Base-by-base conservation (phyloP, 1,284 basidiomycete genomes). In the Puccinia novopanici region DNA sequence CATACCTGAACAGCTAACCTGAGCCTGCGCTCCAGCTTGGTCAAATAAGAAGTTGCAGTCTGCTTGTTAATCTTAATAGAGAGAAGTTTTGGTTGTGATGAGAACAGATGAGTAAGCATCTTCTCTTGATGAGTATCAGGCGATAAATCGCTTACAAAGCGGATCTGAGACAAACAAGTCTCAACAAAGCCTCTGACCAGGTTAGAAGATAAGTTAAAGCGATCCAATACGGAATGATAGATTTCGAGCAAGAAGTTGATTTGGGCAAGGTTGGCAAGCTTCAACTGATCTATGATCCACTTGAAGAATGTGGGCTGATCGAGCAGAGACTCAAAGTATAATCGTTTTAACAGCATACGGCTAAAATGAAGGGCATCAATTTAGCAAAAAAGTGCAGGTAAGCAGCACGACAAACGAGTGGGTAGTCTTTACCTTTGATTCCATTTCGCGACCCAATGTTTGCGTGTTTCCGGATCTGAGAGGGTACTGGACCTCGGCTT, bases 241-340 rank as follows among this genome's bases (percentile, higher is more conserved):
- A 74, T 80, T 52, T 80, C 78, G 30, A 80, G 70, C 37, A 95
- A 87, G 84, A 97, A 95, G 0, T 91, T 91, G 8, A 92, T 89
- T 86, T 97, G 94, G 1, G 93, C 92, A 24, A 94, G 88, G 85
- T 95, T 94, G 82, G 91, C 91, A 0, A 88, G 87, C 9, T 87
- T 85, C 87, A 95, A 89, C 83, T 92, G 91, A 76, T 93, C 91
- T 17, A 93, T 90, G 65, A 96, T 87, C 94, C 95, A 98, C 9
- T 89, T 88, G 13, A 94, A 88, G 84, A 96, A 92, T 0, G 91
- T 90, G 27, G 90, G 89, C 72, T 90, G 90, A 83, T 97, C 94
- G 30, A 98, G 89, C 13, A 99, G 89, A 19, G 91, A 90, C 83
- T 93, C 92, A 0, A 89, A 88, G 85, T 93, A 93, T 84, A 97